phyloP scores from a whole-genome alignment of 805 yeast species.

The Zygosaccharomyces siamensis region DNA sequence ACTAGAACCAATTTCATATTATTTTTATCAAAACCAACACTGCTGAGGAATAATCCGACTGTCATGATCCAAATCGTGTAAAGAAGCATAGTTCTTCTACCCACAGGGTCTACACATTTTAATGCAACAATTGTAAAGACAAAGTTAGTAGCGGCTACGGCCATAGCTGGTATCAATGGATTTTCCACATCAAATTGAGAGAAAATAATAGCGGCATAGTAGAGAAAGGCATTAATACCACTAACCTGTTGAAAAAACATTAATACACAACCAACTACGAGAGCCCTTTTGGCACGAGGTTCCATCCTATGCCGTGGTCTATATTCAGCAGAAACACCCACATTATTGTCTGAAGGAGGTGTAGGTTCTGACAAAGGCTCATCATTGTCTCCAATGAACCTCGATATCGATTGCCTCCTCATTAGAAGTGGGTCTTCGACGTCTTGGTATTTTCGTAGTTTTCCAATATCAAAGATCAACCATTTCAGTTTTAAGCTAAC shows the following conservation, averaged over 20 bases:
- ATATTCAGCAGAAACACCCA: background rate
- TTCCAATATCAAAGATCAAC: slow-evolving; percentile 43
- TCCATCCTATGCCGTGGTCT: slow-evolving; percentile 23
- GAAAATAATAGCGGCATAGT: slow-evolving; percentile 56
- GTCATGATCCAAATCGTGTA: slow-evolving; percentile 40
- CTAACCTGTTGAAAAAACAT: slow-evolving; percentile 55
- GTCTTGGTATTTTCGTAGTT: slow-evolving; percentile 32
- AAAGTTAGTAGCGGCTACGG: slow-evolving; percentile 53
- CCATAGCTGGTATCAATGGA: slow-evolving; percentile 52
- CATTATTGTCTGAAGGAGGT: background rate
- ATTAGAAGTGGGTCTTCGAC: slow-evolving; percentile 16
- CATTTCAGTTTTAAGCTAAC: slow-evolving; percentile 43
- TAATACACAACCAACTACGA: slow-evolving; percentile 46
- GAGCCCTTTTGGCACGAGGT: slow-evolving; percentile 37
- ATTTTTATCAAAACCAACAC: slow-evolving; percentile 28
- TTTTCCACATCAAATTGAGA: slow-evolving; percentile 46
- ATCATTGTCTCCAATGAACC: background rate
- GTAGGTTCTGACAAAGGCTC: background rate
- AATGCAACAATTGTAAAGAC: slow-evolving; percentile 51
- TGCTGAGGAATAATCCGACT: slow-evolving; percentile 33
- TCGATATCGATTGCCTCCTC: slow-evolving; percentile 4
- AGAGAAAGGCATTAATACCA: slow-evolving; percentile 62
- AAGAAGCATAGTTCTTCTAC: slow-evolving; percentile 44
- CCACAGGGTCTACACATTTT: slow-evolving; percentile 46
- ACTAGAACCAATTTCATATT: slow-evolving; percentile 24